Evolutionary conservation across 2,329 filamentous ascomycete species (phyloP), one percentile per base, ranked within the genome.

Genomic region (Pseudogymnoascus sp.): DNA sequence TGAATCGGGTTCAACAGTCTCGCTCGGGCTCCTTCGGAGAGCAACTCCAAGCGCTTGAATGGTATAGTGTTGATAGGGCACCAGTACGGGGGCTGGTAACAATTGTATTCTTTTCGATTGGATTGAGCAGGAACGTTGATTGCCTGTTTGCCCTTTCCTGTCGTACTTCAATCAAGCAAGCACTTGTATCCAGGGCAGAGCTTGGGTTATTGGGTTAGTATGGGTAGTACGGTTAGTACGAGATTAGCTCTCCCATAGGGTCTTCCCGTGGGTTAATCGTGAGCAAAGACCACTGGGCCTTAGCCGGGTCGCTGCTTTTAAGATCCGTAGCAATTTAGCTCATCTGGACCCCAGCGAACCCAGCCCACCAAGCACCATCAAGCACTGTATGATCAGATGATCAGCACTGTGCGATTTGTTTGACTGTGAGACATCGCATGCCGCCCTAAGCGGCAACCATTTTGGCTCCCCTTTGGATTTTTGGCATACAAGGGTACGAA

Each of bases 211-310:
- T 37, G 12, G 12, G 49, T 33, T 55, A 33, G 49, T 33, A 33
- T 28, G n/a, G n/a, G 21, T 33, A 55, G 49, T 33, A 33, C 49
- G n/a, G n/a, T 55, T 33, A 55, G 49, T 31, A 52, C 45, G 16
- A 31, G 23, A 28, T 52, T 52, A 52, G 45, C 45, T 52, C 16
- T 2, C 45, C 16, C n/a, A 55, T 55, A 55, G 49, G 49, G 49
- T 55, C 49, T 55, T 55, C 49, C 49, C 49, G 49, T 55, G 49
- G 8, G n/a, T 21, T 18, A 55, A 33, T 55, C 45, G 49, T 55
- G 49, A 18, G 49, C 49, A 55, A 55, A 55, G 49, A 55, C 49
- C 49, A 55, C 28, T 11, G 14, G 49, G 12, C 49, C 16, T 55
- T 55, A 55, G 49, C 9, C 1, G 1, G n/a, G n/a, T 55, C 28